These are phyloP conservation scores for Nicotiana tabacum DNA, from an alignment of 257 asterid genomes.

Conservation along the genomic window DNA sequence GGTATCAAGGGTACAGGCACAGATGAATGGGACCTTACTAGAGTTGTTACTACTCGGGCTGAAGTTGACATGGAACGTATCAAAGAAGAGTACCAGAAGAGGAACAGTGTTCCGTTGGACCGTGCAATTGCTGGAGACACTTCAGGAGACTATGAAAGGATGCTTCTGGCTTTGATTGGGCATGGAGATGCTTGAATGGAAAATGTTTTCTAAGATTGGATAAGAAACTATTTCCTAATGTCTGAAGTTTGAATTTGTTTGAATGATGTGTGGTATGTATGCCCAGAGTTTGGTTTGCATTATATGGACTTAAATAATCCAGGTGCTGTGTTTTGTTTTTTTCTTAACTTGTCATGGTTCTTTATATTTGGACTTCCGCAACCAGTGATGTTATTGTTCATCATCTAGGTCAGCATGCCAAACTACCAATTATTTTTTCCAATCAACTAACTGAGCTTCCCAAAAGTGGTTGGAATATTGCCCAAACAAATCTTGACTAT, in stretches of 20 bases:
- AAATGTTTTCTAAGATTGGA: neutral
- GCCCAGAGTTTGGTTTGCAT: neutral
- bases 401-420: neutral
- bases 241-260: neutral
- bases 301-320: neutral
- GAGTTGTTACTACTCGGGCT: constrained; percentile 76
- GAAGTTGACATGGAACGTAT: constrained; percentile 65
- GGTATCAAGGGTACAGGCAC: constrained; percentile 65
- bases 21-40: constrained; percentile 75
- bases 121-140: constrained; percentile 64
- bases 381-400: neutral
- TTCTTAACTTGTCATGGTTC: neutral
- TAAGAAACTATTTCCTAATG: neutral
- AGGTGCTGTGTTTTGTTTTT: neutral
- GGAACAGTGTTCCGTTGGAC: constrained; percentile 67
- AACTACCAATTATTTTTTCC: neutral
- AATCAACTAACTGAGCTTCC: neutral
- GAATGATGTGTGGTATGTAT: neutral
- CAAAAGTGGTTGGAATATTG: too few relatives aligned
- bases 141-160: constrained; percentile 64
- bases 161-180: constrained; percentile 65
- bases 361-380: neutral
- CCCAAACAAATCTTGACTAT: too few relatives aligned
- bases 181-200: constrained; percentile 33
- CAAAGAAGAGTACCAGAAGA: constrained; percentile 58